phyloP scores from a whole-genome alignment of 129 eudicot genomes.

The Tagetes patula region DNA sequence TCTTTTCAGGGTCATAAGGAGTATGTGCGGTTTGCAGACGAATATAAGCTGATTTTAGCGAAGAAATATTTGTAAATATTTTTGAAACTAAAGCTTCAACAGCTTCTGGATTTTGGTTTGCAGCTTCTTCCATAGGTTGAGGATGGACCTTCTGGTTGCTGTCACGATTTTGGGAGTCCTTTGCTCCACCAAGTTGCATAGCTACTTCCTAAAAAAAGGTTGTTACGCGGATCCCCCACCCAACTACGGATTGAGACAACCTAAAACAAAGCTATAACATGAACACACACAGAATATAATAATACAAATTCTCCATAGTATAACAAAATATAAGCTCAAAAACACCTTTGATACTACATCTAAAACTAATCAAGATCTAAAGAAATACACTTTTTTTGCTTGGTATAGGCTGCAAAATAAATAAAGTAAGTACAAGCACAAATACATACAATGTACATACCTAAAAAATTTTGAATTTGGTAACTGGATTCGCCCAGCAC shows the following conservation, averaged over 20 bases:
- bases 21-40: conserved; percentile 92
- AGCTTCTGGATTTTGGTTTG: conserved; percentile 84
- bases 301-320: background rate
- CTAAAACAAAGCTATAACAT: conserved; percentile 4
- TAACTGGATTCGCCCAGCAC: conserved; percentile 32
- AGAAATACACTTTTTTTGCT: background rate
- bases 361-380: conserved; percentile 4
- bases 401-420: background rate
- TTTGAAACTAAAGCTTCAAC: conserved; percentile 78
- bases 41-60: conserved; percentile 82
- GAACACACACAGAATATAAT: conserved; percentile 3
- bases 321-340: background rate
- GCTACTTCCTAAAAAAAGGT: conserved; percentile 44
- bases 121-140: conserved; percentile 94
- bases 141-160: conserved; percentile 96
- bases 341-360: background rate
- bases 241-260: conserved; percentile 19
- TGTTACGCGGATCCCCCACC: conserved; percentile 29
- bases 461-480: conserved; percentile 33
- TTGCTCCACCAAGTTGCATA: conserved; percentile 91
- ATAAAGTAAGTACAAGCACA: background rate
- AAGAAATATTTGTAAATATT: conserved; percentile 75
- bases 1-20: conserved; percentile 96
- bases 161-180: conserved; percentile 80
- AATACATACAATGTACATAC: conserved; percentile 19